phyloP scores from a whole-genome alignment of 371 early-diverging fungal species.

The Massospora cicadina region DNA sequence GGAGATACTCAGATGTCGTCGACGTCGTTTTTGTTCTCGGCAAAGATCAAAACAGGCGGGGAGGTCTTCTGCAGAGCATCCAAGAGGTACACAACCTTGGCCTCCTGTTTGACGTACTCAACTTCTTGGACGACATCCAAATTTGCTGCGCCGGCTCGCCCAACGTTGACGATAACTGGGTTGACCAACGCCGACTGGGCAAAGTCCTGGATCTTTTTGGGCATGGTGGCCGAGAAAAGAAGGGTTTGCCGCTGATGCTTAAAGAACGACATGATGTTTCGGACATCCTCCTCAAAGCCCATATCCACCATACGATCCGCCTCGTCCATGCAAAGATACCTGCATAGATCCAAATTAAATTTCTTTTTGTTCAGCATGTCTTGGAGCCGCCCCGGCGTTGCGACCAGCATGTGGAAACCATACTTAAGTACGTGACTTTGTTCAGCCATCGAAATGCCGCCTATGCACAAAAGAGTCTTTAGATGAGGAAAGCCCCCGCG shows the following conservation, averaged over 20 bases:
- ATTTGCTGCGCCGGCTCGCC: constrained; percentile 94
- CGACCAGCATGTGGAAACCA: constrained; percentile 66
- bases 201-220: constrained; percentile 93
- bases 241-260: constrained; percentile 84
- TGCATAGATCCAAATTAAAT: constrained; percentile 60
- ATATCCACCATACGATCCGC: constrained; percentile 98
- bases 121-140: constrained; percentile 95
- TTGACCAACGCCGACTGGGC: constrained; percentile 72
- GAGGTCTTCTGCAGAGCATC: constrained; percentile 88
- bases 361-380: constrained; percentile 67
- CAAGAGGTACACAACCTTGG: constrained; percentile 76
- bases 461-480: constrained; percentile 69
- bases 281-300: constrained; percentile 92
- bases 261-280: constrained; percentile 82
- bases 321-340: constrained; percentile 87
- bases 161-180: constrained; percentile 93
- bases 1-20: constrained; percentile 93
- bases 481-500: constrained; percentile 51
- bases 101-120: constrained; percentile 90
- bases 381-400: constrained; percentile 90
- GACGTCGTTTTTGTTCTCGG: constrained; percentile 98
- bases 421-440: constrained; percentile 46
- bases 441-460: constrained; percentile 85
- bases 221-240: constrained; percentile 92
- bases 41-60: constrained; percentile 92